A percentile compares a stretch with the other conserved stretches of the same genome.
These are phyloP conservation scores for Pyrenophora seminiperda DNA, from an alignment of 2,329 filamentous ascomycete genomes.

Conservation along the genomic window DNA sequence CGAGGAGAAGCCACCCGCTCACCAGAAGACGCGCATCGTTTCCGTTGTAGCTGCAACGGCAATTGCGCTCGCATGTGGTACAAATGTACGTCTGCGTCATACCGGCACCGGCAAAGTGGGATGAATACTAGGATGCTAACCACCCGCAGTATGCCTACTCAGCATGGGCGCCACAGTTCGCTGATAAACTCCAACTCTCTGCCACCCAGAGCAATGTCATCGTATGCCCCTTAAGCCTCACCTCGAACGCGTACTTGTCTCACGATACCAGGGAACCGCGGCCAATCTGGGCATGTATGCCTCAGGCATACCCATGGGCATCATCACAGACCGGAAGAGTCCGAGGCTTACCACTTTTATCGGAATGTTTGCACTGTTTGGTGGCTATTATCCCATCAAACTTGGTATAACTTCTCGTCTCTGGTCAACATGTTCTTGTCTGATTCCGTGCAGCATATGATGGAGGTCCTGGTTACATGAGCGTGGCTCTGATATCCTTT, in stretches of 20 bases:
- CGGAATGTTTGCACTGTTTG: constrained; percentile 72
- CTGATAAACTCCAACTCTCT: constrained; percentile 80
- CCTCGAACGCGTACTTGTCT: constrained; percentile 26
- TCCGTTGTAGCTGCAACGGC: constrained; percentile 84
- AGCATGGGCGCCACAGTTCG: constrained; percentile 96
- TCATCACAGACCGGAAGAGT: constrained; percentile 82
- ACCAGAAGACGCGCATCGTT: constrained; percentile 71
- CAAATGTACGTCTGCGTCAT: constrained; percentile 68
- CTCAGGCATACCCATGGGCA: constrained; percentile 83
- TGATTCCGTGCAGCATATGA: constrained; percentile 67
- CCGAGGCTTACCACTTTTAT: constrained; percentile 78
- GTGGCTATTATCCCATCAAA: constrained; percentile 87
- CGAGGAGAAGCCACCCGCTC: constrained; percentile 45
- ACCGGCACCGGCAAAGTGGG: no score
- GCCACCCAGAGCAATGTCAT: constrained; percentile 95
- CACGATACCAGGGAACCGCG: constrained; percentile 57
- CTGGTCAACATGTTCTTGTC: constrained; percentile 3
- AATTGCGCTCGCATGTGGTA: constrained; percentile 88
- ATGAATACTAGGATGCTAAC: constrained; percentile 35
- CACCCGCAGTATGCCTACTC: constrained; percentile 86
- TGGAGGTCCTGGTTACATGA: constrained; percentile 63
- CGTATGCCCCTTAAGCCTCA: constrained; percentile 54
- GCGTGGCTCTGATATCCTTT: constrained; percentile 69
- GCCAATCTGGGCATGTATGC: constrained; percentile 95
- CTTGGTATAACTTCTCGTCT: constrained; percentile 48